Conservation (phyloP, 2,329 filamentous ascomycete species). For the Daldinia sp. region DNA sequence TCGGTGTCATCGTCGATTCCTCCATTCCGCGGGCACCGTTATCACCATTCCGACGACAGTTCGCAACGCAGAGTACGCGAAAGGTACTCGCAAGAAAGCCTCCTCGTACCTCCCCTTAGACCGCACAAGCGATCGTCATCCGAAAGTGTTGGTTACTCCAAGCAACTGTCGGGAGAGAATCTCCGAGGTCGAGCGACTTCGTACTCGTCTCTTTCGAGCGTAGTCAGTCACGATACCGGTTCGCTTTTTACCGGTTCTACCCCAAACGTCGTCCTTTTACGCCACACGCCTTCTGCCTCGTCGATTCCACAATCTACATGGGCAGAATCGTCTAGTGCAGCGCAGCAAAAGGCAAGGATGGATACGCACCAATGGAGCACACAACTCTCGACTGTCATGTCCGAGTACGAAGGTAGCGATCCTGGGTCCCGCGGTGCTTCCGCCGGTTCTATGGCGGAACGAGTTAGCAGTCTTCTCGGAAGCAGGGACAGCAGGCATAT, state of each 20-base stretch:
- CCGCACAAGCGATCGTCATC: slow-evolving; percentile 57
- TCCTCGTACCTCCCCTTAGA: slow-evolving; percentile 64
- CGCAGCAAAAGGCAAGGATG: slow-evolving; percentile 49
- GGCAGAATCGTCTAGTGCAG: slow-evolving; percentile 38
- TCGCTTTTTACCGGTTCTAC: slow-evolving; percentile 52
- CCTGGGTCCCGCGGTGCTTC: slow-evolving; percentile 59
- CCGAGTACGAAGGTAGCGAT: slow-evolving; percentile 66
- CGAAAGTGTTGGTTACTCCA: slow-evolving; percentile 59
- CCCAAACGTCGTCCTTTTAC: slow-evolving; percentile 51
- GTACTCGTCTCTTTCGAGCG: slow-evolving; percentile 63
- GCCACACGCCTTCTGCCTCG: slow-evolving; percentile 44
- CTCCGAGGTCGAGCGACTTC: slow-evolving; percentile 59
- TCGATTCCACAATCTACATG: slow-evolving; percentile 45
- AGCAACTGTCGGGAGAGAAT: slow-evolving; percentile 61
- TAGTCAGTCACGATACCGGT: slow-evolving; percentile 59
- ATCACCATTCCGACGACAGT: slow-evolving; percentile 48
- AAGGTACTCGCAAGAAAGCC: slow-evolving; percentile 68
- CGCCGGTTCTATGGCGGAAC: slow-evolving; percentile 51
- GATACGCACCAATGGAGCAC: slow-evolving; percentile 69
- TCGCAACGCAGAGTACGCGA: slow-evolving; percentile 47
- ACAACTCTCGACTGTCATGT: slow-evolving; percentile 70
- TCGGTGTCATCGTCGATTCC: slow-evolving; percentile 49
- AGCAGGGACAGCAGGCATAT: slow-evolving; percentile 63
- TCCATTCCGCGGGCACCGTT: slow-evolving; percentile 42
- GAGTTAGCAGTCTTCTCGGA: slow-evolving; percentile 59